Conservation (phyloP, 495 filamentous ascomycete species). For the Lichenothelia convexa region DNA sequence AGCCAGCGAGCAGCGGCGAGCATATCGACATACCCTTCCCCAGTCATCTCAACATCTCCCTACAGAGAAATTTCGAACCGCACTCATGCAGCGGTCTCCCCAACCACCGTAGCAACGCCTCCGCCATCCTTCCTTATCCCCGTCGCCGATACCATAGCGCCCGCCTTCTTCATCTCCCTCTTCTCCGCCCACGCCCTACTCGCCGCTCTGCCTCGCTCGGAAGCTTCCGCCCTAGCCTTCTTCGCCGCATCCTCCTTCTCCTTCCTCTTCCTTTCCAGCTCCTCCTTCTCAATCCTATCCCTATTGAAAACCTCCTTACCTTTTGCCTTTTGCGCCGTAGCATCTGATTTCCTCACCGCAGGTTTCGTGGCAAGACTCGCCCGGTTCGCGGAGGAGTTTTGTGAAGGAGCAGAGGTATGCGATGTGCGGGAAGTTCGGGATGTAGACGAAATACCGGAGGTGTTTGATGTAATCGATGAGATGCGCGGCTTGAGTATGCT, state of each 20-base stretch:
- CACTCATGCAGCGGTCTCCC: no score
- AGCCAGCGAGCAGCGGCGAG: no score
- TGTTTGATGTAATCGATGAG: not conserved
- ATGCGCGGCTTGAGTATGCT: conserved; percentile 1
- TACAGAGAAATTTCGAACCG: no score
- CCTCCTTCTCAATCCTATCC: conserved; percentile 29
- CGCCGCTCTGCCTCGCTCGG: conserved; percentile 42
- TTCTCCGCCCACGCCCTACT: conserved; percentile 56
- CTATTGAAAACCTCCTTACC: conserved; percentile 45
- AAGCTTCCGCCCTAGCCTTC: conserved; percentile 41
- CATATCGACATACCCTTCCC: no score
- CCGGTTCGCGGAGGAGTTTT: not conserved
- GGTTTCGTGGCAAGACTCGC: not conserved
- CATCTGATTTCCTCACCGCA: conserved; percentile 4
- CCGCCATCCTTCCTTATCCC: no score
- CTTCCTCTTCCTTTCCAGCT: conserved; percentile 32
- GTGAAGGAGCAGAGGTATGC: not conserved
- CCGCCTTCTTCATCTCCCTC: conserved; percentile 32
- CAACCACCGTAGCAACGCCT: no score
- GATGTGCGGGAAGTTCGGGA: conserved; percentile 3
- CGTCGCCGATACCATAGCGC: no score
- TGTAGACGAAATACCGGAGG: not conserved
- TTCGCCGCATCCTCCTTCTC: conserved; percentile 39
- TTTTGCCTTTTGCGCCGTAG: conserved; percentile 31
- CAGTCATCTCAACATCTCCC: no score